A percentile compares a stretch with the other conserved stretches of the same genome.
These are phyloP conservation scores for Nothopassalora personata DNA, from an alignment of 2,329 filamentous ascomycete species.

Conservation along the genomic window DNA sequence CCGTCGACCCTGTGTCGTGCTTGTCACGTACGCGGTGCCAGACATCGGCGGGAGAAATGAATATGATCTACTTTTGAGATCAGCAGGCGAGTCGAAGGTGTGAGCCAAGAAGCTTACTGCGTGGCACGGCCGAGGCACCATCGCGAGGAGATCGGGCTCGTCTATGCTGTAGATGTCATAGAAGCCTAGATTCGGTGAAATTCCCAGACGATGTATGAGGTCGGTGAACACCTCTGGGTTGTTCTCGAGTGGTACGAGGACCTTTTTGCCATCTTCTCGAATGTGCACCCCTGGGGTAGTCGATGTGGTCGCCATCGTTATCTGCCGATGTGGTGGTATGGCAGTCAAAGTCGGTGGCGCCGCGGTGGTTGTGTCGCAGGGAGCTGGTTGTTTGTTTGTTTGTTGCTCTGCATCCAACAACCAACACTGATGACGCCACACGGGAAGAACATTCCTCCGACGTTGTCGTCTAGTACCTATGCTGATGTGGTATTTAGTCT, in stretches of 20 bases:
- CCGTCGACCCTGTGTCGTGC: slow-evolving; percentile 35
- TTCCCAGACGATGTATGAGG: slow-evolving; percentile 46
- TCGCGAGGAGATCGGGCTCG: slow-evolving; percentile 45
- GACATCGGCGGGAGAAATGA: slow-evolving; percentile 46
- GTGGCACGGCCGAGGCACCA: slow-evolving; percentile 50
- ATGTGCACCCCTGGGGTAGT: slow-evolving; percentile 24
- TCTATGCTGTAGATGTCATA: slow-evolving; percentile 51
- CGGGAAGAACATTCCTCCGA: too few relatives aligned
- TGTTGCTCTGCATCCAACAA: background rate
- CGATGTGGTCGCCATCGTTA: slow-evolving; percentile 9
- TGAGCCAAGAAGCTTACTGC: slow-evolving; percentile 36
- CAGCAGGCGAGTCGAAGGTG: background rate
- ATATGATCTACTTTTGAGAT: slow-evolving; percentile 30
- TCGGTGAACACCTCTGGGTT: slow-evolving; percentile 51
- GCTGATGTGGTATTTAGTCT: background rate
- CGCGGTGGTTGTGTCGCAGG: background rate
- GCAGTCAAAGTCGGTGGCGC: too few relatives aligned
- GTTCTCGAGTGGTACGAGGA: slow-evolving; percentile 43
- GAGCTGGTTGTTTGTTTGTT: background rate
- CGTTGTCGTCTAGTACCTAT: background rate
- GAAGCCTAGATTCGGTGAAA: slow-evolving; percentile 45
- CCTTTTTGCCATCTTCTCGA: slow-evolving; percentile 26
- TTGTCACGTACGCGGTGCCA: slow-evolving; percentile 39
- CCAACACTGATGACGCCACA: background rate
- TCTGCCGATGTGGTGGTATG: background rate